Evolutionary conservation across 192 early-diverging fungal species (phyloP).

Genomic region (Obelidium mucronatum): DNA sequence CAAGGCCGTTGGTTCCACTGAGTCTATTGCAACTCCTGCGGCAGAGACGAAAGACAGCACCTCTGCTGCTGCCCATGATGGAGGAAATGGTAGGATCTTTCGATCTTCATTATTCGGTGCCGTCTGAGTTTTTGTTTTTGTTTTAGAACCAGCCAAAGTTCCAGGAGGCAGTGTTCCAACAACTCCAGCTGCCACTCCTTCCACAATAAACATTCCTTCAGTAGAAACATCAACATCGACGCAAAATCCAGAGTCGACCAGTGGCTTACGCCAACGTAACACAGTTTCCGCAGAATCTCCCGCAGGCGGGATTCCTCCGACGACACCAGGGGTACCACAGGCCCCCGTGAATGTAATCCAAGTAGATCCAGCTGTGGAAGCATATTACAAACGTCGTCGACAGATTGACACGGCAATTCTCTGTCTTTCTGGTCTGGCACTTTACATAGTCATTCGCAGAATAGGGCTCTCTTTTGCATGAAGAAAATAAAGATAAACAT

Average conservation of each 20-base stretch:
- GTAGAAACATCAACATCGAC: neutral
- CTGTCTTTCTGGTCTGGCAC: neutral
- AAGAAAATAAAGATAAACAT: neutral
- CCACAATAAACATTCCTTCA: neutral
- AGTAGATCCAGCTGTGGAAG: neutral
- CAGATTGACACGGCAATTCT: conserved; percentile 27
- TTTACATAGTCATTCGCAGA: conserved; percentile 17
- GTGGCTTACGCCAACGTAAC: neutral
- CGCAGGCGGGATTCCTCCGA: neutral
- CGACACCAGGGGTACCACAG: neutral
- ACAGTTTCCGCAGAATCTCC: neutral
- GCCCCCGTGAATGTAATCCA: neutral
- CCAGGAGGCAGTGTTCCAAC: neutral
- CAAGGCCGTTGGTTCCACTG: neutral
- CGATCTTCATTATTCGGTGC: no score
- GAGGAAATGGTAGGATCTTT: no score
- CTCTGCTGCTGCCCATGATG: no score
- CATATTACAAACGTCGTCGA: neutral
- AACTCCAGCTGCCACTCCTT: neutral
- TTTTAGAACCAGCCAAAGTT: neutral
- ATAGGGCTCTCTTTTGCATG: conserved; percentile 9
- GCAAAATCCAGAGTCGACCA: neutral
- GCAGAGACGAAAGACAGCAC: no score
- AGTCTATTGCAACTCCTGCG: neutral
- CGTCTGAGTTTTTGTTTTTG: no score